Evolutionary conservation across 73 alveolate species (phyloP), one percentile per base, ranked within the genome.

Genomic region (Uronychia setigera): DNA sequence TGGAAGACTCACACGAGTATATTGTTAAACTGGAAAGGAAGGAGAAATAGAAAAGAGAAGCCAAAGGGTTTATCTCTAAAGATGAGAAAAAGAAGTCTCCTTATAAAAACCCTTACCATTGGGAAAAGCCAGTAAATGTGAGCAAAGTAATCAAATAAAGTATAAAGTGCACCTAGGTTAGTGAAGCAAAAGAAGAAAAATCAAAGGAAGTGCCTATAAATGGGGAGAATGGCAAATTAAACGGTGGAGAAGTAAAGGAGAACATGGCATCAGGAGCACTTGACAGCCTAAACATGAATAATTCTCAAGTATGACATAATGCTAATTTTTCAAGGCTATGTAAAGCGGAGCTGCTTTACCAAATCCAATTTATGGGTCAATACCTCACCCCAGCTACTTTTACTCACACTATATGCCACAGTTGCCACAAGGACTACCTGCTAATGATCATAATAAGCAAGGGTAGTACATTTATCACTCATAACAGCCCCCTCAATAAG

Each of bases 1-100:
- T 90, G 0, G 94, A 92, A 59, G 99, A 98, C 58, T 88, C 94
- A 57, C 99, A 98, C 87, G 99, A 98, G 85, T 95, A 91, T 57
- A 91, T 93, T 58, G 94, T 97, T 34, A 97, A 93, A 78, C 94
- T 91, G 81, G 99, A 95, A 86, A 94, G 92, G 90, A 96, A 90
- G 95, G 92, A 93, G 80, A 80, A 91, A 35, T 74, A 85, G 67
- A 19, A 46, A 11, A 46, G 67, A 19, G 78, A 87, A n/a, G n/a
- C n/a, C n/a, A 46, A 46, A 19, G 67, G 67, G 19, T 46, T 11
- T 46, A 11, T 46, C n/a, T 11, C 19, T 19, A 46, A 46, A 46
- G 67, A 46, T 5, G 67, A 46, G 67, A 46, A 46, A 46, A 46
- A 46, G 67, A 46, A 46, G 67, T 11, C n/a, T 46, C 67, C 67